Evolutionary conservation across 2,329 filamentous ascomycete genomes (phyloP), one percentile per base, ranked within the genome.

Genomic region (Colletotrichum acutatum): DNA sequence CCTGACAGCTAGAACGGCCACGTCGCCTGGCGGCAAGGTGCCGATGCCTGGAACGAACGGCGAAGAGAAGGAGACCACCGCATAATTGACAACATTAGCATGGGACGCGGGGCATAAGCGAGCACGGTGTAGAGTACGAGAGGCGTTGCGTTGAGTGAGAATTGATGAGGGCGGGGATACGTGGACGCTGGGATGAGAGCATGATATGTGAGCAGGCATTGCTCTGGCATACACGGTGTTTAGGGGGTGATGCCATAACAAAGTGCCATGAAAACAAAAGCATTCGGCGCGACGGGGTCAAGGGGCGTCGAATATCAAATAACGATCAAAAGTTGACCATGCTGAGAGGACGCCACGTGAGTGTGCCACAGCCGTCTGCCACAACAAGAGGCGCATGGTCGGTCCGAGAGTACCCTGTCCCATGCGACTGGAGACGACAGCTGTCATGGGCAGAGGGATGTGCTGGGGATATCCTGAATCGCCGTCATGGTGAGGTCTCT

Each of bases 1-100:
- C 57, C 82, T 97, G 77, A 97, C 94, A 0, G 94, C 94, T 54
- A 89, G 94, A 76, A 84, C 90, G 56, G 86, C 89, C 59, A 88
- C 93, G 79, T 96, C 93, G 28, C 94, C 94, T 1, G 94, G 94
- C 73, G 94, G 94, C 1, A 87, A 92, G 5, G 84, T 94, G 16
- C 84, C 89, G 5, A 90, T 92, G 83, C 90, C 90, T 49, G 78
- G 75, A 16, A 57, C 61, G n/a, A 71, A 56, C n/a, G 61, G 58
- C 46, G 72, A 68, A 34, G 37, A 69, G 32, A 75, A 74, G 42
- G 74, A 71, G 30, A 59, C 68, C 56, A 60, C 61, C 37, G 71
- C 71, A 73, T 73, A 57, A 65, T 53, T 24, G 14, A 6, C 14
- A 2, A 30, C 24, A 32, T 59, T 42, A 28, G 24, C 49, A 66